phyloP scores from a whole-genome alignment of 176 grass and related monocot genomes.

The Avena insularis region DNA sequence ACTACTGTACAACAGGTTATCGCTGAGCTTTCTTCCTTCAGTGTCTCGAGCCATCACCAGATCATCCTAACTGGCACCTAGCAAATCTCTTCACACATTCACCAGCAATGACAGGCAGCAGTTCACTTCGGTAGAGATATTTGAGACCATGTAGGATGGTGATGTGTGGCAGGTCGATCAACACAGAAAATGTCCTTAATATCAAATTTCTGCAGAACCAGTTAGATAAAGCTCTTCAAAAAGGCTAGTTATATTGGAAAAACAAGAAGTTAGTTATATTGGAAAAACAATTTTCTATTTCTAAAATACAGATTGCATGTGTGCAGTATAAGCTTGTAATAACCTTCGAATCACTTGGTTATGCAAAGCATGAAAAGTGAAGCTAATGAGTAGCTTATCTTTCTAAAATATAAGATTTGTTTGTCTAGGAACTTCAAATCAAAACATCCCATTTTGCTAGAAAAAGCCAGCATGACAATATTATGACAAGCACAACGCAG shows the following conservation, averaged over 20 bases:
- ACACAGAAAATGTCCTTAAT: background rate
- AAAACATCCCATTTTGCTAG: background rate
- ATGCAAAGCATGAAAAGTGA: background rate
- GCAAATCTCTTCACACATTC: background rate
- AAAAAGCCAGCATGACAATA: background rate
- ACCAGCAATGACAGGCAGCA: background rate
- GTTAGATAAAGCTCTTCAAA: background rate
- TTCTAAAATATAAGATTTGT: background rate
- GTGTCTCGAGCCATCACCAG: background rate
- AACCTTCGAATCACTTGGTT: background rate
- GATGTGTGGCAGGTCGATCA: background rate
- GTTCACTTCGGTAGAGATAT: background rate
- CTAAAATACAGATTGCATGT: background rate
- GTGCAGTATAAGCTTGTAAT: background rate
- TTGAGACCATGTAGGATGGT: background rate
- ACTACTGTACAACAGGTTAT: background rate
- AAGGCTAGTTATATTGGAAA: background rate
- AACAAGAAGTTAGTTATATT: no score
- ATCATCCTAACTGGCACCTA: no score
- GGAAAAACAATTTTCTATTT: background rate
- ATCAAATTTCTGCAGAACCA: background rate
- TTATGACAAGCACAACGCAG: background rate
- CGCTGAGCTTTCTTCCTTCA: no score
- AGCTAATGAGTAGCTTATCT: background rate
- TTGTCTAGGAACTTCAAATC: background rate